These are phyloP conservation scores for Bombardia bombarda DNA, from an alignment of 495 filamentous ascomycete genomes.

Conservation along the genomic window DNA sequence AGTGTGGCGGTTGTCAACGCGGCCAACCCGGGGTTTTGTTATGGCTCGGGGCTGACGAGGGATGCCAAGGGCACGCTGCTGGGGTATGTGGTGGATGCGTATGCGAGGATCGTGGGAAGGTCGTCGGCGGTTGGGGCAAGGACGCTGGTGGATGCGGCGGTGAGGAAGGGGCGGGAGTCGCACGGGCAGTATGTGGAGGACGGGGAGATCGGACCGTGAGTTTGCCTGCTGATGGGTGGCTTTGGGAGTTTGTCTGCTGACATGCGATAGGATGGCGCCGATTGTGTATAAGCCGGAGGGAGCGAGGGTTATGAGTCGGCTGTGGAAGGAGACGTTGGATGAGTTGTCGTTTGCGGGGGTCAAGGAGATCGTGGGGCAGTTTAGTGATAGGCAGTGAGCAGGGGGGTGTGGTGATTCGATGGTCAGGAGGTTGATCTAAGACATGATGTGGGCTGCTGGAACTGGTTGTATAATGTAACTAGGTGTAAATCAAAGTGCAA, in stretches of 20 bases:
- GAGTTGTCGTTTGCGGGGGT: too few species aligned
- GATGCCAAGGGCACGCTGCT: neutral
- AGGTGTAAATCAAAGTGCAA: too few species aligned
- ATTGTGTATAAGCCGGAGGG: neutral
- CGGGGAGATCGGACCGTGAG: constrained; percentile 12
- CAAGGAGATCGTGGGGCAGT: too few species aligned
- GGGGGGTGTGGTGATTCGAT: too few species aligned
- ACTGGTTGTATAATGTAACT: too few species aligned
- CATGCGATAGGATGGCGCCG: neutral
- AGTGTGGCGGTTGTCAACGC: constrained; percentile 9
- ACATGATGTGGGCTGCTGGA: too few species aligned
- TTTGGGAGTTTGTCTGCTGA: neutral
- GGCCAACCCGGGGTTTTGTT: constrained; percentile 12
- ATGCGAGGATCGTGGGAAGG: neutral
- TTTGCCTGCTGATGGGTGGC: constrained; percentile 4
- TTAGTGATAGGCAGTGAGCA: too few species aligned
- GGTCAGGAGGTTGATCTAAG: too few species aligned
- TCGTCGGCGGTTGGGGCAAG: constrained; percentile 2
- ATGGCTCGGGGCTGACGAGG: constrained; percentile 2
- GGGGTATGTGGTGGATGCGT: neutral
- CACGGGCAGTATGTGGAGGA: constrained; percentile 16
- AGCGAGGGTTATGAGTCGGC: neutral
- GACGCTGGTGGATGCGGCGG: constrained; percentile 8
- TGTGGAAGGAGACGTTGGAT: constrained; percentile 15
- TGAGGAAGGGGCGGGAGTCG: constrained; percentile 3